Conservation (phyloP, 140 eudicot species). For the Ambrosia hybrid region DNA sequence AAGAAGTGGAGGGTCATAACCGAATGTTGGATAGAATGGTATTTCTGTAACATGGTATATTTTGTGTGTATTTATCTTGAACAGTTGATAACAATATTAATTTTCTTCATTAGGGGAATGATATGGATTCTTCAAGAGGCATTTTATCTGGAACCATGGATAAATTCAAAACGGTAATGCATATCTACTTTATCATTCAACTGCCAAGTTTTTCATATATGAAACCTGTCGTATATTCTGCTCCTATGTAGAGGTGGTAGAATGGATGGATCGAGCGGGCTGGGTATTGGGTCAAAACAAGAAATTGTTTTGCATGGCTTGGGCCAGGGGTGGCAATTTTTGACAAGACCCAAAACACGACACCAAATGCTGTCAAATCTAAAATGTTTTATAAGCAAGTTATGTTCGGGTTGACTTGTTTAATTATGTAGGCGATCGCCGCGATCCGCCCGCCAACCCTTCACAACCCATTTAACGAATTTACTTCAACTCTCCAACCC, state of each 20-base stretch:
- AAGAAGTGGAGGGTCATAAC: slow-evolving; percentile 93
- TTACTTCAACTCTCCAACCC: not conserved
- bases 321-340: too few species aligned
- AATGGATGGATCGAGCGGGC: too few species aligned
- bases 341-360: too few species aligned
- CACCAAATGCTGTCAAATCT: too few species aligned
- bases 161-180: slow-evolving; percentile 79
- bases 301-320: too few species aligned
- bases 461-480: not conserved
- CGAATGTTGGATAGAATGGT: slow-evolving; percentile 97
- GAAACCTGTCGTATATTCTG: not conserved
- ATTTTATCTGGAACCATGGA: slow-evolving; percentile 94
- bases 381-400: not conserved
- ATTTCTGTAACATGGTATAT: slow-evolving; percentile 6
- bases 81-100: not conserved
- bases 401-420: not conserved
- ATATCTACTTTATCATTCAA: not conserved
- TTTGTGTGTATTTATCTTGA: not conserved
- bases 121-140: slow-evolving; percentile 95
- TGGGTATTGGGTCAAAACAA: too few species aligned
- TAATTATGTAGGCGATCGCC: not conserved
- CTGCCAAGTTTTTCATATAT: not conserved
- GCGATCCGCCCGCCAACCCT: not conserved
- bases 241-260: too few species aligned
- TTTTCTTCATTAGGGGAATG: slow-evolving; percentile 70